These are phyloP conservation scores for Castanea crenata DNA, from an alignment of 306 rosid genomes.

Conservation along the genomic window DNA sequence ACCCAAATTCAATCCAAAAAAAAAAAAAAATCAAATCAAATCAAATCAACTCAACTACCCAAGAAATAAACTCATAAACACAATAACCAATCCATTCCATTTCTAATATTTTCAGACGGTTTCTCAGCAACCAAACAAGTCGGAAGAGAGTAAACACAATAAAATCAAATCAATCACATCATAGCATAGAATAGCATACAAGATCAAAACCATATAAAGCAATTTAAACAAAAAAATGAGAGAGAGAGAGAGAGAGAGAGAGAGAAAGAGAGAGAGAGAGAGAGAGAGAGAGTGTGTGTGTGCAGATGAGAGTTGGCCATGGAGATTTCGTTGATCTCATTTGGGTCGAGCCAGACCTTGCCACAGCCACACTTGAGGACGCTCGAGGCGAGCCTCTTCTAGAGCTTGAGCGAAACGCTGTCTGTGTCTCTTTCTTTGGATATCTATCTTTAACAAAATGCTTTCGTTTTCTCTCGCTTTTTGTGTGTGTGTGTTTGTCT, in stretches of 20 bases:
- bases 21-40: no score
- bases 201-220: neutral
- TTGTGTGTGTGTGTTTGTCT: no score
- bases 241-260: neutral
- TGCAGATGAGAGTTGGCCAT: constrained; percentile 91
- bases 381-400: constrained; percentile 88
- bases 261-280: neutral
- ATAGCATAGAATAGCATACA: neutral
- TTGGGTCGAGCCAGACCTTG: constrained; percentile 97
- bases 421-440: no score
- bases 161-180: neutral
- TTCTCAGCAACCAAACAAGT: neutral
- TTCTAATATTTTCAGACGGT: neutral
- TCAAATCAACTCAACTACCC: no score
- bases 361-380: constrained; percentile 96
- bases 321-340: constrained; percentile 91
- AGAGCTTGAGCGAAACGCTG: constrained; percentile 91
- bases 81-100: neutral
- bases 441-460: no score
- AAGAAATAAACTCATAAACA: no score
- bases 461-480: no score
- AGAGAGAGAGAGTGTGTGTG: neutral
- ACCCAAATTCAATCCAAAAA: no score
- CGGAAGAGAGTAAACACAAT: neutral
- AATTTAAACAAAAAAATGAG: neutral